These are phyloP conservation scores for Peronospora farinosa DNA, from an alignment of 352 stramenopile genomes.

Conservation along the genomic window DNA sequence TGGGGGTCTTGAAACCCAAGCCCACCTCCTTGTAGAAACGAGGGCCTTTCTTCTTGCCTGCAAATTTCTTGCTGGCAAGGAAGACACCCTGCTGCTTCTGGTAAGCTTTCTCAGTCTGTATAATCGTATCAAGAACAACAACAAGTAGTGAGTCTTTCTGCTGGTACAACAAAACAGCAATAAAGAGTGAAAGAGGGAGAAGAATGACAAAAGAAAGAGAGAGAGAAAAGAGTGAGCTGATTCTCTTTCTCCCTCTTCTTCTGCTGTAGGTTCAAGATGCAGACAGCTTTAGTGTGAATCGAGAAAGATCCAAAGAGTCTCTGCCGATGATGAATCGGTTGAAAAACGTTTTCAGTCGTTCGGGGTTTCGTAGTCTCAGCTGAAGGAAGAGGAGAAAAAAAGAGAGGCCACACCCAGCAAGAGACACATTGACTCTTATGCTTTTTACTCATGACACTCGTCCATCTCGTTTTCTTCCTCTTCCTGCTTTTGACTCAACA, in stretches of 20 bases:
- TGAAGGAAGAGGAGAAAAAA: not conserved
- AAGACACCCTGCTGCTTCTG: conserved; percentile 99
- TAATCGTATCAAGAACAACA: conserved; percentile 6
- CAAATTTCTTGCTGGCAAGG: conserved; percentile 94
- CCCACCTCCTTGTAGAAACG: conserved; percentile 96
- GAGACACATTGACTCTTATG: not conserved
- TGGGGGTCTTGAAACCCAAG: conserved; percentile 98
- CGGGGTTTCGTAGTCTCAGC: conserved; percentile 22
- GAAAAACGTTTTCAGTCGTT: conserved; percentile 15
- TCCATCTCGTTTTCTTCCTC: not conserved
- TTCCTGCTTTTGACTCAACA: conserved; percentile 7
- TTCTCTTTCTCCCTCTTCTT: not conserved
- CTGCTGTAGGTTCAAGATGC: conserved; percentile 11
- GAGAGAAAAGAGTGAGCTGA: not conserved
- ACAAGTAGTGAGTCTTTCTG: conserved; percentile 1
- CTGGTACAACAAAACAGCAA: not conserved
- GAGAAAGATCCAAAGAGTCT: conserved; percentile 11
- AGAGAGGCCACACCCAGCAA: not conserved
- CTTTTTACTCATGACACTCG: not conserved
- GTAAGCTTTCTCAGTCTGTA: conserved; percentile 97
- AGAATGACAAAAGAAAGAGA: not conserved
- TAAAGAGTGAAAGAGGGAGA: not conserved
- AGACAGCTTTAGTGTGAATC: conserved; percentile 19
- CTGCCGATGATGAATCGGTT: conserved; percentile 44
- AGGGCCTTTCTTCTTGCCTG: conserved; percentile 91